Percentiles rank a stretch among this genome's conserved stretches.
Evolutionary conservation across 75 land plant genomes (phyloP).

Genomic region (Picea glauca): DNA sequence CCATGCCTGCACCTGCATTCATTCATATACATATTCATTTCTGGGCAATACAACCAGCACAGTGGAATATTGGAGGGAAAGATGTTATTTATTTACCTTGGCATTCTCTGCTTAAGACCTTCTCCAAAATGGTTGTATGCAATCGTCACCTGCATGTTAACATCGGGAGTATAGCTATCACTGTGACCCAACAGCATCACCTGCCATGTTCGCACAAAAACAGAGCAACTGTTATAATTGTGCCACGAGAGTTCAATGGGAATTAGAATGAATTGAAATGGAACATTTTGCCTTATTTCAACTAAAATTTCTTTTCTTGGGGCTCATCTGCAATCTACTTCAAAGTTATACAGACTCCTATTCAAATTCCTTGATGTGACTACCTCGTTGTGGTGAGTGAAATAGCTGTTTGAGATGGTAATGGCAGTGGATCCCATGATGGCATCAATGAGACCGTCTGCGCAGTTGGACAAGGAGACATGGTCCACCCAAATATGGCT

Average conservation of each 20-base stretch:
- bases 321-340: too few species aligned
- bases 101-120: conserved; percentile 56
- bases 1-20: conserved; percentile 40
- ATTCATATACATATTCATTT: not conserved
- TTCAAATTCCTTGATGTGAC: too few species aligned
- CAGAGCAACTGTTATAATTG: too few species aligned
- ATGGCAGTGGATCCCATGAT: conserved; percentile 43
- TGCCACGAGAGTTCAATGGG: too few species aligned
- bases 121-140: conserved; percentile 65
- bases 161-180: conserved; percentile 22
- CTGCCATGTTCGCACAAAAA: conserved; percentile 7
- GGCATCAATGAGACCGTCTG: conserved; percentile 38
- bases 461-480: conserved; percentile 25
- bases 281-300: too few species aligned
- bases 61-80: too few species aligned
- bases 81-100: conserved; percentile 17
- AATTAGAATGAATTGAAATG: too few species aligned
- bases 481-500: conserved; percentile 48
- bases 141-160: conserved; percentile 52
- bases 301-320: too few species aligned
- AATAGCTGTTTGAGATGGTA: conserved; percentile 47
- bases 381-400: conserved; percentile 41
- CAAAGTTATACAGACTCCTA: too few species aligned
- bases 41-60: too few species aligned
- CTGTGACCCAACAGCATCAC: conserved; percentile 54